Conservation (phyloP, 257 asterid species). For the Cynanchum wilfordii region DNA sequence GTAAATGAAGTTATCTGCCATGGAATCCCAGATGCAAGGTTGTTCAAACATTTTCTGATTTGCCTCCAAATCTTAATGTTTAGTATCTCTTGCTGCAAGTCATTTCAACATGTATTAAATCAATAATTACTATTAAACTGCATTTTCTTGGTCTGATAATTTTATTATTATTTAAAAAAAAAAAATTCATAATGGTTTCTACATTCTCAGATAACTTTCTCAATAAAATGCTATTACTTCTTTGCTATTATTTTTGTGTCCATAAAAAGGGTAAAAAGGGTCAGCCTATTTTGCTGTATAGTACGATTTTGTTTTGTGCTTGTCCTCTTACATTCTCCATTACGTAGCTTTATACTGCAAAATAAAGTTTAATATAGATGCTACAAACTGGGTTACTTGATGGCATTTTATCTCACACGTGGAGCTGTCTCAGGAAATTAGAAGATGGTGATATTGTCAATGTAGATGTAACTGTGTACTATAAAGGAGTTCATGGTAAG, state of each 20-base stretch:
- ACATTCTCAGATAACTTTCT: background rate
- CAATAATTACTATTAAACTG: background rate
- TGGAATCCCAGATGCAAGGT: constrained; percentile 99
- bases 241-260: background rate
- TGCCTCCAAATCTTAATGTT: background rate
- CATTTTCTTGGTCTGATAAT: background rate
- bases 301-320: background rate
- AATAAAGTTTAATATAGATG: background rate
- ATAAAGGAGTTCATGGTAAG: constrained; percentile 93
- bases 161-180: too few species aligned
- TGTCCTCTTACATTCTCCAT: background rate
- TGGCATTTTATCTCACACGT: constrained; percentile 5
- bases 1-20: constrained; percentile 97
- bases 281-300: background rate
- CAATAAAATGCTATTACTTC: background rate
- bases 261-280: background rate
- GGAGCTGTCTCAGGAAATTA: constrained; percentile 58
- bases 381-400: background rate
- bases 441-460: constrained; percentile 98
- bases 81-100: background rate
- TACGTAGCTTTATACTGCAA: background rate
- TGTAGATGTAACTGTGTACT: constrained; percentile 80
- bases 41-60: background rate
- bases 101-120: background rate
- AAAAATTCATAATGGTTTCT: background rate